A percentile compares a stretch with the other conserved stretches of the same genome.
Evolutionary conservation across 75 land plant genomes (phyloP).

Genomic region (Cupressus sempervirens): DNA sequence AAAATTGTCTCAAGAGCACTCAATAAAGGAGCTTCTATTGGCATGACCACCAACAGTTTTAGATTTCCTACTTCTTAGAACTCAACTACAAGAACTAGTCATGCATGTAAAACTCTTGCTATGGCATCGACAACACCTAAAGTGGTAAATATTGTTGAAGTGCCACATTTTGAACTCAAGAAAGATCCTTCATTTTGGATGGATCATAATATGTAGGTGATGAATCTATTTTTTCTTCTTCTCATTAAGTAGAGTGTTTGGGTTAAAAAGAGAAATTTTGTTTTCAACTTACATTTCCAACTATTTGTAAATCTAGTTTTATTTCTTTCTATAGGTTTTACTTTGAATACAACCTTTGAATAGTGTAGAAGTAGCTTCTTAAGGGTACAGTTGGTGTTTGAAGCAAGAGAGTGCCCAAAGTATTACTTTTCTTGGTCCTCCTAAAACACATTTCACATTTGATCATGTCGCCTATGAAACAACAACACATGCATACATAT

Average conservation of each 20-base stretch:
- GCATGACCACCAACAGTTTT: conserved; percentile 13
- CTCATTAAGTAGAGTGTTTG: not conserved
- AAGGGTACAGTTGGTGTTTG: conserved; percentile 75
- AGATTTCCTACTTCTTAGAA: conserved; percentile 17
- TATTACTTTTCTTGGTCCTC: too few species aligned
- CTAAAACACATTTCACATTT: too few species aligned
- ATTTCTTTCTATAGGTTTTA: conserved; percentile 57
- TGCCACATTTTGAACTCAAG: conserved; percentile 82
- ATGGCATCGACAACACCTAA: conserved; percentile 13
- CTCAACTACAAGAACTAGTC: conserved; percentile 18
- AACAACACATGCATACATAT: too few species aligned
- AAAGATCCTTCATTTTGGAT: conserved; percentile 91
- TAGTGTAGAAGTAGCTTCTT: conserved; percentile 39
- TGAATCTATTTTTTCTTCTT: not conserved
- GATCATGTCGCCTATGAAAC: too few species aligned
- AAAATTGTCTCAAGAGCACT: too few species aligned
- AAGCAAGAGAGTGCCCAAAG: too few species aligned
- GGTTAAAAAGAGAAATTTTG: too few species aligned
- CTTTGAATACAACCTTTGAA: conserved; percentile 81
- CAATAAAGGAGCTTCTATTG: too few species aligned
- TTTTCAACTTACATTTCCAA: not conserved
- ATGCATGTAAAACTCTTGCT: conserved; percentile 35
- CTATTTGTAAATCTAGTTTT: not conserved
- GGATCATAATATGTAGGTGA: conserved; percentile 95
- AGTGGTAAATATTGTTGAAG: conserved; percentile 50